A percentile compares a stretch with the other conserved stretches of the same genome.
Evolutionary conservation across 2,329 filamentous ascomycete species (phyloP).

Genomic region (Diaporthe sp.): DNA sequence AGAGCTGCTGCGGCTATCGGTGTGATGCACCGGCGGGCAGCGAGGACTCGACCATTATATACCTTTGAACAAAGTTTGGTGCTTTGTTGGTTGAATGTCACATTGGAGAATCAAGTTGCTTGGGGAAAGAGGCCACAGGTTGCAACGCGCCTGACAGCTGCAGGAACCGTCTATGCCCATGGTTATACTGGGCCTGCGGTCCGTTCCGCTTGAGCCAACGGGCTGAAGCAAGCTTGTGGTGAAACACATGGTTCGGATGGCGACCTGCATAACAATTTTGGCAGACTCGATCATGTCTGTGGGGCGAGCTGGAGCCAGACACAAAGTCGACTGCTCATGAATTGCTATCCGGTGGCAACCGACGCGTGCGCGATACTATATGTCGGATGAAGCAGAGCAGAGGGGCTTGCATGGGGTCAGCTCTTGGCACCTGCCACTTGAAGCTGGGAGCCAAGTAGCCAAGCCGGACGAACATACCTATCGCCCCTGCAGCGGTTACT

Average conservation of each 20-base stretch:
- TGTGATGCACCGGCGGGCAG: too few relatives aligned
- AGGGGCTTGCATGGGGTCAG: background rate
- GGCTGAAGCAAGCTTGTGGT: background rate
- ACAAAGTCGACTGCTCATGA: background rate
- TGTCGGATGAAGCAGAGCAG: background rate
- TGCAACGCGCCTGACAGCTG: too few relatives aligned
- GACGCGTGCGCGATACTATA: background rate
- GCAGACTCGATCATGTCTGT: background rate
- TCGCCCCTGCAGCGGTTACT: background rate
- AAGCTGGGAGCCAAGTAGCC: conserved; percentile 23
- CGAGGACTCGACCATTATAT: too few relatives aligned
- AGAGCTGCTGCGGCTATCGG: too few relatives aligned
- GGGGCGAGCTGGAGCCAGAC: background rate
- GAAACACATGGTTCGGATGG: background rate
- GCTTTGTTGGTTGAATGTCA: too few relatives aligned
- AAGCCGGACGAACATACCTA: conserved; percentile 7
- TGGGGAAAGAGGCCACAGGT: too few relatives aligned
- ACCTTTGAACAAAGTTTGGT: too few relatives aligned
- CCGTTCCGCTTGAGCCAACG: background rate
- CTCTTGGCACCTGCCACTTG: conserved; percentile 30
- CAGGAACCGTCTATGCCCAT: too few relatives aligned
- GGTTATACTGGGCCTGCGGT: background rate
- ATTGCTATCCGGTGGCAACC: background rate
- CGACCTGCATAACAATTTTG: background rate
- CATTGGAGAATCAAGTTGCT: too few relatives aligned